Evolutionary conservation across 129 eudicot species (phyloP).

Genomic region (Flaveria linearis): DNA sequence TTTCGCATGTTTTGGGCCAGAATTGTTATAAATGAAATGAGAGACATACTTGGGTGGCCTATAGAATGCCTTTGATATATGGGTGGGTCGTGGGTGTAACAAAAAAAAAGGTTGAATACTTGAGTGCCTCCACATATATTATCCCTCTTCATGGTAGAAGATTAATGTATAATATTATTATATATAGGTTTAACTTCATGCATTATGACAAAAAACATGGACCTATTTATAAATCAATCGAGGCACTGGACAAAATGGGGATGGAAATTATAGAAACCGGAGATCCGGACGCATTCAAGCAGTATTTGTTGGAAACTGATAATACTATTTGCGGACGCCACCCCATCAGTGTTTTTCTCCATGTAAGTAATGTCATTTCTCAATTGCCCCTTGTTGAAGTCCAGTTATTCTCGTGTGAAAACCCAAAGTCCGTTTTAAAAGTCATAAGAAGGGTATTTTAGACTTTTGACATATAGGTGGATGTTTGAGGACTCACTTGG

Average conservation of each 20-base stretch:
- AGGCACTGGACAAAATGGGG: constrained; percentile 87
- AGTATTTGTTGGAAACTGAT: constrained; percentile 70
- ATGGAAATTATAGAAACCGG: constrained; percentile 91
- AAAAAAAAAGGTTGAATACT: no score
- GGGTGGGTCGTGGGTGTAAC: no score
- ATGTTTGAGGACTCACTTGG: background rate
- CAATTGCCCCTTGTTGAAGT: background rate
- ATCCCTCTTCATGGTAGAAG: no score
- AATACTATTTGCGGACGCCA: constrained; percentile 98
- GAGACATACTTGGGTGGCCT: background rate
- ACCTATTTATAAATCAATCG: constrained; percentile 84
- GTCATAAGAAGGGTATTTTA: background rate
- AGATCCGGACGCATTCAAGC: constrained; percentile 79
- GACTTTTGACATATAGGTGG: background rate
- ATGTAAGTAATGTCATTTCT: constrained; percentile 48
- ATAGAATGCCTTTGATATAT: no score
- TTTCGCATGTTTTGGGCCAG: background rate
- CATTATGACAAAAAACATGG: constrained; percentile 83
- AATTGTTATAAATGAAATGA: background rate
- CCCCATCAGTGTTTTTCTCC: constrained; percentile 89
- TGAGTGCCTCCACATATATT: no score
- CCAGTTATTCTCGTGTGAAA: background rate
- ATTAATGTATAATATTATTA: background rate
- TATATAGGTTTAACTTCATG: constrained; percentile 72
- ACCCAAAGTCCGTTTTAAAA: background rate